Conservation (phyloP, 202 grass and related monocot species). For the Schoenoplectus tabernaemontani region DNA sequence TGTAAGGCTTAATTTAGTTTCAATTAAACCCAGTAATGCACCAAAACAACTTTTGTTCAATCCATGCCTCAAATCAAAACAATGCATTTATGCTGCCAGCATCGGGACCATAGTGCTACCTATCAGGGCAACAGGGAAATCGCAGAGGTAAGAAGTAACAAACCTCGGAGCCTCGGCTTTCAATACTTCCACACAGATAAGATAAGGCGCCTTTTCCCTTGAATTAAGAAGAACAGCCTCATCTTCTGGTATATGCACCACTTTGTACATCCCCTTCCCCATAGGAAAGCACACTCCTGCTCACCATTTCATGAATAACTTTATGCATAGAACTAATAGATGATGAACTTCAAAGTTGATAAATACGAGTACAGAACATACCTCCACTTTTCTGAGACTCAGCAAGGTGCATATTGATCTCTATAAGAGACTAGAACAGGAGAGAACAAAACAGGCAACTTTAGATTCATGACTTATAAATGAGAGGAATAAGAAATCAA, state of each 20-base stretch:
- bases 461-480: constrained; percentile 14
- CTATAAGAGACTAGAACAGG: constrained; percentile 63
- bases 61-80: not conserved
- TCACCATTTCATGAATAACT: constrained; percentile 23
- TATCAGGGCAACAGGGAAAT: not conserved
- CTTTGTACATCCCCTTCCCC: constrained; percentile 89
- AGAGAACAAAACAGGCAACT: constrained; percentile 17
- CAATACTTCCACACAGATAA: constrained; percentile 98
- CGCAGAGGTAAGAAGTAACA: constrained; percentile 7
- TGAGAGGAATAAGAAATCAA: not conserved
- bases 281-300: constrained; percentile 96
- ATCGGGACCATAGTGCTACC: not conserved
- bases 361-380: constrained; percentile 46
- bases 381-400: constrained; percentile 86
- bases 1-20: not conserved
- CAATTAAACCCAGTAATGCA: constrained; percentile 7
- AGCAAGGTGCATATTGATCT: constrained; percentile 84
- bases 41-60: not conserved
- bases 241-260: constrained; percentile 94
- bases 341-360: constrained; percentile 3
- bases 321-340: constrained; percentile 23
- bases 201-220: constrained; percentile 97
- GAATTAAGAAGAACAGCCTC: constrained; percentile 95
- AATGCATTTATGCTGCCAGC: not conserved
- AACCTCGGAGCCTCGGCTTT: constrained; percentile 89